Conservation (phyloP, 2,329 filamentous ascomycete species). For the Xylariaceae sp. region DNA sequence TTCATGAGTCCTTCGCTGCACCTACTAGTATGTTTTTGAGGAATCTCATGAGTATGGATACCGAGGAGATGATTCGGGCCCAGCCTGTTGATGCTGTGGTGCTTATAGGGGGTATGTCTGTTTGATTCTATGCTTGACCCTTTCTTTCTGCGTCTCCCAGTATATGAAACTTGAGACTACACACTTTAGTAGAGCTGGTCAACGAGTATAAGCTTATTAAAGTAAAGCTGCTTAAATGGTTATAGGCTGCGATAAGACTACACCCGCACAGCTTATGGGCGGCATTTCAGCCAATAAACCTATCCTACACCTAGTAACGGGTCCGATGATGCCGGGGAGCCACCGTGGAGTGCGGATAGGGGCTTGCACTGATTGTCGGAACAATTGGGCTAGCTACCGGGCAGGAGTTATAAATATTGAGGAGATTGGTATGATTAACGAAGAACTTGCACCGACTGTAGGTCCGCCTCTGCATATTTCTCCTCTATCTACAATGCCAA, state of each 20-base stretch:
- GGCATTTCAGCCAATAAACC: slow-evolving; percentile 77
- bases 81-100: slow-evolving; percentile 73
- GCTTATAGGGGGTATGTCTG: slow-evolving; percentile 65
- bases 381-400: slow-evolving; percentile 73
- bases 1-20: slow-evolving; percentile 71
- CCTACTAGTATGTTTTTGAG: slow-evolving; percentile 78
- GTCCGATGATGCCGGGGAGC: slow-evolving; percentile 77
- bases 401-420: slow-evolving; percentile 72
- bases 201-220: neutral
- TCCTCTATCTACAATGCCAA: neutral
- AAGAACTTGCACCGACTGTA: slow-evolving; percentile 74
- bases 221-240: neutral
- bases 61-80: slow-evolving; percentile 76
- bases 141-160: neutral
- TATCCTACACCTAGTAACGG: slow-evolving; percentile 70
- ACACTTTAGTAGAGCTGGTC: neutral
- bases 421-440: slow-evolving; percentile 72
- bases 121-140: neutral
- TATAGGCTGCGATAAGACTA: slow-evolving; percentile 76
- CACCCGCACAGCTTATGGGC: slow-evolving; percentile 77
- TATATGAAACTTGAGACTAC: neutral
- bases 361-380: slow-evolving; percentile 76
- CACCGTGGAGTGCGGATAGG: slow-evolving; percentile 68
- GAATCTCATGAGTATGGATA: slow-evolving; percentile 81
- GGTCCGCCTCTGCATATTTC: slow-evolving; percentile 26